Evolutionary conservation across 805 yeast species (phyloP).

Genomic region (Saturnispora mendoncae): DNA sequence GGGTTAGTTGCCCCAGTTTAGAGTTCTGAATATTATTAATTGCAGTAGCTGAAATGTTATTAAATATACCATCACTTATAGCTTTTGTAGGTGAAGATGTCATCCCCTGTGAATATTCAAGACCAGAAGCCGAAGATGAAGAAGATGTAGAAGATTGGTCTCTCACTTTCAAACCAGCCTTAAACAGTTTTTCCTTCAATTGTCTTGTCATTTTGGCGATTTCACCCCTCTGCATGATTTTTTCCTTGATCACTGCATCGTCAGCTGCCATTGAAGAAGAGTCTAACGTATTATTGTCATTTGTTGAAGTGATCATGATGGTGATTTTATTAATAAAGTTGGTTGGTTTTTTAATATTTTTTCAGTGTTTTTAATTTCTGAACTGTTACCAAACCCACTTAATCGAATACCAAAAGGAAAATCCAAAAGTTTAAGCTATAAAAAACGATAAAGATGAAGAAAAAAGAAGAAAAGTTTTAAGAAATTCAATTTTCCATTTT

Average conservation of each 20-base stretch:
- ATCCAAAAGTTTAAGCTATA: too few species aligned
- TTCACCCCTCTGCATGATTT: constrained; percentile 37
- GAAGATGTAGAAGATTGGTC: constrained; percentile 19
- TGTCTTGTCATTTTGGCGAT: constrained; percentile 38
- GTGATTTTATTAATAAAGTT: not conserved
- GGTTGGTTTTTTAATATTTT: not conserved
- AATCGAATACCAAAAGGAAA: too few species aligned
- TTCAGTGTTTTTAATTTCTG: too few species aligned
- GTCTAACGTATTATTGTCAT: not conserved
- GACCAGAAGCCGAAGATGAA: not conserved
- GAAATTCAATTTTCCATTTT: not conserved
- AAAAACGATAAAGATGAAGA: too few species aligned
- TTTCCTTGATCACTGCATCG: constrained; percentile 33
- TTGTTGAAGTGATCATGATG: constrained; percentile 5
- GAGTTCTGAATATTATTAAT: constrained; percentile 15
- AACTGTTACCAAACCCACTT: too few species aligned
- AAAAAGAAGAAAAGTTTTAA: too few species aligned
- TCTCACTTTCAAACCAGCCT: constrained; percentile 32
- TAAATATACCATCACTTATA: constrained; percentile 12
- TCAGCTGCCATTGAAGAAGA: constrained; percentile 21
- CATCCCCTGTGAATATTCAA: not conserved
- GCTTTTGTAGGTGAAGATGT: constrained; percentile 16
- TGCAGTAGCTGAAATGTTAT: constrained; percentile 16
- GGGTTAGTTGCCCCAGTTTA: too few species aligned
- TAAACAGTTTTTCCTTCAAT: constrained; percentile 33